A percentile compares a stretch with the other conserved stretches of the same genome.
Evolutionary conservation across 202 grass and related monocot genomes (phyloP).

Genomic region (Alloteropsis angusta): DNA sequence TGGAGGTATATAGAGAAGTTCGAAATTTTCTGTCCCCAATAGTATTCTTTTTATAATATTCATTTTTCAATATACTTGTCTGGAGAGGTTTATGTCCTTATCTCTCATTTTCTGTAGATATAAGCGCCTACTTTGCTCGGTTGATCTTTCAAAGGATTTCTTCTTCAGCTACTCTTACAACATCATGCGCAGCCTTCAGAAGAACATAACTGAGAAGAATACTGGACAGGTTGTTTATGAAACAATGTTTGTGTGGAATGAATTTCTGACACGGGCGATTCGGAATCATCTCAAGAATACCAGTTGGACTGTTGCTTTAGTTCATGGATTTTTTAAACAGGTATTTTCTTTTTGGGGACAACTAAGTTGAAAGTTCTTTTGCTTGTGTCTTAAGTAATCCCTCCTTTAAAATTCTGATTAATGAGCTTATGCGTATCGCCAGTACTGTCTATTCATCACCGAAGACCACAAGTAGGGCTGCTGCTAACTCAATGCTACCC

Average conservation of each 20-base stretch:
- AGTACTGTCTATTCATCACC: slow-evolving; percentile 21
- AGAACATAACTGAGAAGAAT: slow-evolving; percentile 60
- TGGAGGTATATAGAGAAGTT: slow-evolving; percentile 48
- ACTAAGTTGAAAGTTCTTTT: background rate
- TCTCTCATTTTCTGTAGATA: slow-evolving; percentile 51
- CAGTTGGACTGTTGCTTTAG: slow-evolving; percentile 80
- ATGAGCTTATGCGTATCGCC: slow-evolving; percentile 30
- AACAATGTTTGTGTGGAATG: slow-evolving; percentile 98
- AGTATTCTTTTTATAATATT: slow-evolving; percentile 10
- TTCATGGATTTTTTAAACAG: slow-evolving; percentile 98
- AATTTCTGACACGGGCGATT: slow-evolving; percentile 73
- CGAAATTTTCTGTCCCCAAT: slow-evolving; percentile 21
- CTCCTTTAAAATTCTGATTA: slow-evolving; percentile 26
- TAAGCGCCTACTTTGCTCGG: slow-evolving; percentile 81
- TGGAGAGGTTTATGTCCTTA: slow-evolving; percentile 24
- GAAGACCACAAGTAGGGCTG: slow-evolving; percentile 28
- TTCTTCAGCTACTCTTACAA: slow-evolving; percentile 99
- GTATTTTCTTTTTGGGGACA: slow-evolving; percentile 29
- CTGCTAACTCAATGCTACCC: slow-evolving; percentile 43
- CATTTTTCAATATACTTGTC: background rate
- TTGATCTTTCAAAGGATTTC: slow-evolving; percentile 94
- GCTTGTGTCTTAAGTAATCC: slow-evolving; percentile 9
- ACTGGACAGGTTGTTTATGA: slow-evolving; percentile 70
- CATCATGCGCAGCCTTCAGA: slow-evolving; percentile 94
- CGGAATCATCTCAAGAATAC: slow-evolving; percentile 79